Evolutionary conservation across 2,329 filamentous ascomycete genomes (phyloP).

Genomic region (Epicoccum nigrum): DNA sequence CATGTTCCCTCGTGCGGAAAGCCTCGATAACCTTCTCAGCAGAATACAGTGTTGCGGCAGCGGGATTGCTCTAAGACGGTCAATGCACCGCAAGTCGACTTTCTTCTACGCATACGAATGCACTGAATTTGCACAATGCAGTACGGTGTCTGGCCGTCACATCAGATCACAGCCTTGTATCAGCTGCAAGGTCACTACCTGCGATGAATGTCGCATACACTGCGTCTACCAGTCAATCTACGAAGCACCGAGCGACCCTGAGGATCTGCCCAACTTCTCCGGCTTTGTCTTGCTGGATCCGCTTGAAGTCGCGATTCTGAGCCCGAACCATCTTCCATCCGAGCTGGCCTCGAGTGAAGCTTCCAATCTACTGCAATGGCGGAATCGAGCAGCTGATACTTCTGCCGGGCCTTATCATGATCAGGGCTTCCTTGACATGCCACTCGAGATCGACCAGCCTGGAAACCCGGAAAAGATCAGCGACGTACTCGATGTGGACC

Average conservation of each 20-base stretch:
- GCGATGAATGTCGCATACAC: slow-evolving; percentile 45
- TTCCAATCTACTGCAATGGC: not conserved
- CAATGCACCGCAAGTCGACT: slow-evolving; percentile 30
- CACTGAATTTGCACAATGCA: slow-evolving; percentile 33
- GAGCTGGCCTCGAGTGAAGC: not conserved
- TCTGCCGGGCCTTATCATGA: slow-evolving; percentile 34
- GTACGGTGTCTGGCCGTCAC: slow-evolving; percentile 9
- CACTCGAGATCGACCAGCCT: slow-evolving; percentile 25
- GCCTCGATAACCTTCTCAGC: slow-evolving; percentile 33
- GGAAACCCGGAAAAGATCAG: slow-evolving; percentile 33
- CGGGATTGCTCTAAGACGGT: slow-evolving; percentile 31
- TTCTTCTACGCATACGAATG: slow-evolving; percentile 32
- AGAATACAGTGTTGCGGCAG: slow-evolving; percentile 36
- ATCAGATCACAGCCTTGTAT: slow-evolving; percentile 34
- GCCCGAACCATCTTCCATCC: slow-evolving; percentile 31
- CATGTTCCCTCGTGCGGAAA: slow-evolving; percentile 32
- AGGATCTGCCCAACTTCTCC: slow-evolving; percentile 40
- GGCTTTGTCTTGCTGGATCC: slow-evolving; percentile 38
- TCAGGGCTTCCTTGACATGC: slow-evolving; percentile 39
- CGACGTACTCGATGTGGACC: slow-evolving; percentile 33
- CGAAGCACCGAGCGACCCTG: slow-evolving; percentile 29
- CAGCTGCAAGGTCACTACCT: slow-evolving; percentile 38
- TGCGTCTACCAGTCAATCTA: slow-evolving; percentile 43
- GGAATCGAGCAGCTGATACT: not conserved
- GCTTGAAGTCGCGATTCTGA: slow-evolving; percentile 37